phyloP scores from a whole-genome alignment of 208 protist species.

The Acanthamoeba lenticulata region DNA sequence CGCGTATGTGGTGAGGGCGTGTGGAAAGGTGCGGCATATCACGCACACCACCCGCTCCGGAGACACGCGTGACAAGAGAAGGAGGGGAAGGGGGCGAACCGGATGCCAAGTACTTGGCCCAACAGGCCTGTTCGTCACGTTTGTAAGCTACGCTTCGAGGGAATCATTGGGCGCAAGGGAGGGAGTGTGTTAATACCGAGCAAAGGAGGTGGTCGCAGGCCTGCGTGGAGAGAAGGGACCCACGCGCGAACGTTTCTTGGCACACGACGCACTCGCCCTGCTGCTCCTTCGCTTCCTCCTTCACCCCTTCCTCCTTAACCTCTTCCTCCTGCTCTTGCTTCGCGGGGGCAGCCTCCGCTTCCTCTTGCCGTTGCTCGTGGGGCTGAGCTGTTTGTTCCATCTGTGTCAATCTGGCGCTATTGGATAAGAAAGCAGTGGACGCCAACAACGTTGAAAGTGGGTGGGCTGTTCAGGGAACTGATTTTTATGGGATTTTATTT shows the following conservation, averaged over 20 bases:
- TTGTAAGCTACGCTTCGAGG: too few relatives aligned
- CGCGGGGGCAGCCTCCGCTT: too few relatives aligned
- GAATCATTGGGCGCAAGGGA: neutral
- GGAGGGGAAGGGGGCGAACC: neutral
- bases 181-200: neutral
- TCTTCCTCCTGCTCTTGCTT: neutral
- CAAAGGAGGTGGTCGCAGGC: neutral
- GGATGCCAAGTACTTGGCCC: neutral
- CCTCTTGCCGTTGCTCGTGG: too few relatives aligned
- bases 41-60: too few relatives aligned
- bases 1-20: neutral
- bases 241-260: neutral
- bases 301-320: neutral
- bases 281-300: neutral
- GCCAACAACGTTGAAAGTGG: too few relatives aligned
- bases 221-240: neutral
- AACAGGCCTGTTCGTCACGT: neutral
- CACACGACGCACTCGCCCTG: neutral
- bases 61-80: neutral
- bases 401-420: too few relatives aligned
- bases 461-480: too few relatives aligned
- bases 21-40: neutral
- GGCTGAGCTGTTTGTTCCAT: too few relatives aligned
- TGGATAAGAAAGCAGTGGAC: too few relatives aligned
- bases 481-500: too few relatives aligned